These are phyloP conservation scores for Lobosporangium transversale DNA, from an alignment of 192 early-diverging fungal species.

Conservation along the genomic window DNA sequence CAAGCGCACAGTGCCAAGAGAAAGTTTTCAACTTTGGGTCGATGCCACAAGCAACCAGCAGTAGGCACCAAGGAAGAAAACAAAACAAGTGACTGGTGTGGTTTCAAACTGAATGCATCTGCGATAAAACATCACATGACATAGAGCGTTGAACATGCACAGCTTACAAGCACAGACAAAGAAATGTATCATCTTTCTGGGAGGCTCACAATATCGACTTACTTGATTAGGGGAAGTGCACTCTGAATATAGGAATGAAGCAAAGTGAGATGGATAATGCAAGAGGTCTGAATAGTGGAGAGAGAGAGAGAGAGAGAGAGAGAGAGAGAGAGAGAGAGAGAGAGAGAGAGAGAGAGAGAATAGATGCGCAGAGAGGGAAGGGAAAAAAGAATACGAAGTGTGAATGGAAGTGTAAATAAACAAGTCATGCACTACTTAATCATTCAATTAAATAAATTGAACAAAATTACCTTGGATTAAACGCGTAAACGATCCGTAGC, in stretches of 20 bases:
- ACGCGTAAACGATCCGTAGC: constrained; percentile 2
- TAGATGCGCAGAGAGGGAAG: background rate
- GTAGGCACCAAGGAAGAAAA: constrained; percentile 24
- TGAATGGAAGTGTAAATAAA: background rate
- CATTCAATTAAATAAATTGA: constrained; percentile 7
- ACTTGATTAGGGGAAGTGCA: no score
- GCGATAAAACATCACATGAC: constrained; percentile 21
- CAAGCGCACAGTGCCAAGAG: constrained; percentile 28
- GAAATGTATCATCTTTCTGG: constrained; percentile 7
- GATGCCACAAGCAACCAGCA: constrained; percentile 19
- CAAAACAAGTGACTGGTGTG: constrained; percentile 18
- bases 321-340: no score
- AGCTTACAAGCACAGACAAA: constrained; percentile 1
- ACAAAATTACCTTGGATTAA: constrained; percentile 4
- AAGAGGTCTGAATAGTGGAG: constrained; percentile 14
- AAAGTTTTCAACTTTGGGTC: constrained; percentile 31
- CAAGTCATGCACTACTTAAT: constrained; percentile 3
- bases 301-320: no score
- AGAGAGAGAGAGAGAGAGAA: constrained; percentile 26
- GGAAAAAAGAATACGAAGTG: background rate
- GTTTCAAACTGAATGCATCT: constrained; percentile 27
- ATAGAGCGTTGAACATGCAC: constrained; percentile 24
- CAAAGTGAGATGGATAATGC: no score
- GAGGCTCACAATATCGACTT: constrained; percentile 1
- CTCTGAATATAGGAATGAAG: no score